These are phyloP conservation scores for Spatholobus suberectus DNA, from an alignment of 306 rosid species.

Conservation along the genomic window DNA sequence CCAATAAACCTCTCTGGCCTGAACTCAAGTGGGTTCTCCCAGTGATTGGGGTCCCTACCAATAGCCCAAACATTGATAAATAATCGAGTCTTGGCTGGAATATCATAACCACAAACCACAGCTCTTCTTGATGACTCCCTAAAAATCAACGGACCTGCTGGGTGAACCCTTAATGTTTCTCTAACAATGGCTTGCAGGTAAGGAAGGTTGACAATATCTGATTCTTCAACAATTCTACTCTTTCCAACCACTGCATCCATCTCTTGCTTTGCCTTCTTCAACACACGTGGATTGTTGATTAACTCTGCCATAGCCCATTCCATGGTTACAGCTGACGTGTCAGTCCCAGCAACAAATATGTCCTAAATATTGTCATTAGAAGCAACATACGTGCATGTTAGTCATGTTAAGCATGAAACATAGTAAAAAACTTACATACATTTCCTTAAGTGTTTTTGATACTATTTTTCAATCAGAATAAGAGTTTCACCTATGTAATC, in stretches of 20 bases:
- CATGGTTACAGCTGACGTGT: constrained; percentile 55
- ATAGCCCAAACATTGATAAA: constrained; percentile 69
- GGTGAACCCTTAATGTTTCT: constrained; percentile 70
- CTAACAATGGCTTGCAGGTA: constrained; percentile 63
- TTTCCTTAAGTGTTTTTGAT: no score
- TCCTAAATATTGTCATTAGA: constrained; percentile 42
- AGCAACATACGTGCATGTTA: not conserved
- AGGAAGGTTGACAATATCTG: constrained; percentile 63
- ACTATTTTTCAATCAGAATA: no score
- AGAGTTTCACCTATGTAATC: no score
- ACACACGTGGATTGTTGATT: constrained; percentile 57
- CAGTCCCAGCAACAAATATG: constrained; percentile 66
- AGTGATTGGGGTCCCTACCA: constrained; percentile 58
- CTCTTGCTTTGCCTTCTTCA: constrained; percentile 62
- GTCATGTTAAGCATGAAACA: not conserved
- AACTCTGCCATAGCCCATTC: constrained; percentile 83
- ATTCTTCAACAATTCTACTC: constrained; percentile 56
- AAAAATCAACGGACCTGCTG: constrained; percentile 52
- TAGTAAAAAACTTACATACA: no score
- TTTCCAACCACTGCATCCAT: constrained; percentile 56
- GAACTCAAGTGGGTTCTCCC: constrained; percentile 64
- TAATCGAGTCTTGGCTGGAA: constrained; percentile 55
- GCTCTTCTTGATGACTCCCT: constrained; percentile 51
- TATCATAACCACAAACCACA: constrained; percentile 51
- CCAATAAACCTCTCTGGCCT: constrained; percentile 57